A percentile compares a stretch with the other conserved stretches of the same genome.
phyloP scores from a whole-genome alignment of 177 flowering plant genomes.

The Vitis hybrid region DNA sequence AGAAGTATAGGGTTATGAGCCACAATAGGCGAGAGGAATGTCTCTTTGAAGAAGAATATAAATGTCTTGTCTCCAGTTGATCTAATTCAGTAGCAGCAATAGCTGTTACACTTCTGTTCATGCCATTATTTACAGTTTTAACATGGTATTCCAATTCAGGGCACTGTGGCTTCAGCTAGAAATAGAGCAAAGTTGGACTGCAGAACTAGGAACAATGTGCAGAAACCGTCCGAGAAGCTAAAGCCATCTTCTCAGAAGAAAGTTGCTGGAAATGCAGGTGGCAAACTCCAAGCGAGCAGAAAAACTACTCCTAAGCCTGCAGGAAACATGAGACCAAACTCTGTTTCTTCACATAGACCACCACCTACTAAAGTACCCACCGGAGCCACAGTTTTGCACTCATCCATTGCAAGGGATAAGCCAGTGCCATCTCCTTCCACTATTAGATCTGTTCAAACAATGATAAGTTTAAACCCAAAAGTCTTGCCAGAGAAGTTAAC shows the following conservation, averaged over 20 bases:
- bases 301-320: background rate
- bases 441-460: slow-evolving; percentile 1
- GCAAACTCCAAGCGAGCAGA: too few species aligned
- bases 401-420: slow-evolving; percentile 3
- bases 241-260: slow-evolving; percentile 1
- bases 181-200: slow-evolving; percentile 2
- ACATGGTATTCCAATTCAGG: slow-evolving; percentile 2
- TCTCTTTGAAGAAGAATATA: too few species aligned
- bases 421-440: background rate
- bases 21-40: too few species aligned
- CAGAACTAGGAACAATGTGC: slow-evolving; percentile 10
- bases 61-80: too few species aligned
- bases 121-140: too few species aligned
- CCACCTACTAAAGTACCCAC: slow-evolving; percentile 6
- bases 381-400: background rate
- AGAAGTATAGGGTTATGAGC: too few species aligned
- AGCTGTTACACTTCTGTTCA: too few species aligned
- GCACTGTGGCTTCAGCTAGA: slow-evolving; percentile 9
- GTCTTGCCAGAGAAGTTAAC: background rate
- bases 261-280: background rate
- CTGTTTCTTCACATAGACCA: slow-evolving; percentile 10
- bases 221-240: slow-evolving; percentile 6
- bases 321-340: slow-evolving; percentile 3
- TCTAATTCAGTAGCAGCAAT: too few species aligned
- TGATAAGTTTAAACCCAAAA: background rate